Conservation (phyloP, 1,139 yeast species). For the Meyerozyma athensensis region DNA sequence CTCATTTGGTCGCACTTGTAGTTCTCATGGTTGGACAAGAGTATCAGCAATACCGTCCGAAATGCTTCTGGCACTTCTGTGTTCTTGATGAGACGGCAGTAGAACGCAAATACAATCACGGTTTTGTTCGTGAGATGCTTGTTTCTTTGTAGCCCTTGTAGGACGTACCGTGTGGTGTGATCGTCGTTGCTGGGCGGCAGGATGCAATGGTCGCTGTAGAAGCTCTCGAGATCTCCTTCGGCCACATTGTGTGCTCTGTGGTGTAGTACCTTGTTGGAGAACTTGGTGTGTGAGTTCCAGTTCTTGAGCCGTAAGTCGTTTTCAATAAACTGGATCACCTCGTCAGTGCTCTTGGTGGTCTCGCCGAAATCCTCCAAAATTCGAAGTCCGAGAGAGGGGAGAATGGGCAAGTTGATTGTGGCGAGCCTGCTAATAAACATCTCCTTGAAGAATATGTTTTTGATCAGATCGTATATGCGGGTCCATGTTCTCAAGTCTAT, state of each 20-base stretch:
- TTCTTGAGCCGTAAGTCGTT: slow-evolving; percentile 23
- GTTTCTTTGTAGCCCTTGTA: slow-evolving; percentile 14
- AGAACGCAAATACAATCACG: slow-evolving; percentile 15
- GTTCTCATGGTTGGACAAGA: slow-evolving; percentile 9
- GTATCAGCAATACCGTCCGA: slow-evolving; percentile 8
- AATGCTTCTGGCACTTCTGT: slow-evolving; percentile 12
- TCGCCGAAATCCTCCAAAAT: slow-evolving; percentile 35
- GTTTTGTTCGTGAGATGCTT: slow-evolving; percentile 8
- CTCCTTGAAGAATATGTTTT: slow-evolving; percentile 36
- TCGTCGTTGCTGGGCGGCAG: slow-evolving; percentile 4
- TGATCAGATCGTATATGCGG: slow-evolving; percentile 35
- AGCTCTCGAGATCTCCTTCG: slow-evolving; percentile 3
- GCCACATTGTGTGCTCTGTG: slow-evolving; percentile 15
- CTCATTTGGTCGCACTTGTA: slow-evolving; percentile 8
- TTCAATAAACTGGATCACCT: slow-evolving; percentile 31
- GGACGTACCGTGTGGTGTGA: slow-evolving; percentile 12
- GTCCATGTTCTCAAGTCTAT: slow-evolving; percentile 34
- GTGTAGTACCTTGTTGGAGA: slow-evolving; percentile 27
- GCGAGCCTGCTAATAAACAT: slow-evolving; percentile 29
- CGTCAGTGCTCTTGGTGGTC: slow-evolving; percentile 22
- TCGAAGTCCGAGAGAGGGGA: slow-evolving; percentile 24
- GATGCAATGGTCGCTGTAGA: not conserved
- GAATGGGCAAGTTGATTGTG: slow-evolving; percentile 30
- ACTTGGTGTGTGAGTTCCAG: slow-evolving; percentile 29
- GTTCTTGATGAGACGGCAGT: slow-evolving; percentile 7